Conservation (phyloP, 257 asterid species). For the Plantago major region DNA sequence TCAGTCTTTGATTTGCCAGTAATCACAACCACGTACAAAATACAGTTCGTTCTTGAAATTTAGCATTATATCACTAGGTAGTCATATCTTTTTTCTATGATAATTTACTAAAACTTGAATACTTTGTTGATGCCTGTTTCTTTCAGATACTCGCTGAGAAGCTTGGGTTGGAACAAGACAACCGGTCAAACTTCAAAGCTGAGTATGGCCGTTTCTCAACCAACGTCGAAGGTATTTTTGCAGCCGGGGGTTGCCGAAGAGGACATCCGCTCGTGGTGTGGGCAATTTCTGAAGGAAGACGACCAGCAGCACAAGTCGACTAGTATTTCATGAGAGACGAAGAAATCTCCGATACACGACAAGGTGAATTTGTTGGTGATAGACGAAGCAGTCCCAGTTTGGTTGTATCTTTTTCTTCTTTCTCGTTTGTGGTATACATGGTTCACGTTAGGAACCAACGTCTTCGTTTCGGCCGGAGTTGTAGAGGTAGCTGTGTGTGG, state of each 20-base stretch:
- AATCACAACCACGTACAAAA: too few relatives aligned
- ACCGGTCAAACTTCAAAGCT: slow-evolving; percentile 84
- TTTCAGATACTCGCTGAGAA: slow-evolving; percentile 70
- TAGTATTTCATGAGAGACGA: slow-evolving; percentile 54
- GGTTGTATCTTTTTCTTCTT: neutral
- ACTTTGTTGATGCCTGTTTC: neutral
- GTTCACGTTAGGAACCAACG: neutral
- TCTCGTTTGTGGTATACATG: neutral
- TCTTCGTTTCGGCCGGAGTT: neutral
- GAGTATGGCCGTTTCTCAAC: slow-evolving; percentile 87
- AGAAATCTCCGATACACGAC: slow-evolving; percentile 9
- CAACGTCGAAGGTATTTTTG: slow-evolving; percentile 79
- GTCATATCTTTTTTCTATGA: too few relatives aligned
- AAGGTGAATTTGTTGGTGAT: slow-evolving; percentile 31
- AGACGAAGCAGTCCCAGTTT: slow-evolving; percentile 35
- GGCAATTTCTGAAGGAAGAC: slow-evolving; percentile 97
- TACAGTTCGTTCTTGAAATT: too few relatives aligned
- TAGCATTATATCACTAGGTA: too few relatives aligned
- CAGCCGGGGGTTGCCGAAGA: slow-evolving; percentile 97
- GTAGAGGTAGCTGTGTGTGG: slow-evolving; percentile 4
- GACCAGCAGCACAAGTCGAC: slow-evolving; percentile 91
- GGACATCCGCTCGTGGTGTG: slow-evolving; percentile 97
- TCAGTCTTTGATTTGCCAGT: neutral
- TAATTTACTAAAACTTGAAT: too few relatives aligned
- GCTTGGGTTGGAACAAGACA: slow-evolving; percentile 77